A percentile compares a stretch with the other conserved stretches of the same genome.
Conservation (phyloP, 257 asterid species). For the Scutellaria barbata region DNA sequence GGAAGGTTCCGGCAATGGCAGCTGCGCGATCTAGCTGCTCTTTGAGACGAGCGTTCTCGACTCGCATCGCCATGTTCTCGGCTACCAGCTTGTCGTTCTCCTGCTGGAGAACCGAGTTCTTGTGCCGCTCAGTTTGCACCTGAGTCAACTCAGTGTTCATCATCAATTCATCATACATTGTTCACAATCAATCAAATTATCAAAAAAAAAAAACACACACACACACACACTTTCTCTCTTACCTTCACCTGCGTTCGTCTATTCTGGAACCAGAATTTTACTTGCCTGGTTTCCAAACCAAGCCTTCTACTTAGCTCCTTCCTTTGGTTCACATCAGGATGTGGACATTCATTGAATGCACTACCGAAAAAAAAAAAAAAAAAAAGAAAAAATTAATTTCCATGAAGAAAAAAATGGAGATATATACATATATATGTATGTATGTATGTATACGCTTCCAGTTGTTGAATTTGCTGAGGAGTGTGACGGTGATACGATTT, state of each 20-base stretch:
- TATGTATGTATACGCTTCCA: slow-evolving; percentile 58
- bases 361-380: slow-evolving; percentile 31
- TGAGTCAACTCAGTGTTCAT: slow-evolving; percentile 19
- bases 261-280: slow-evolving; percentile 74
- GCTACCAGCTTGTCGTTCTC: slow-evolving; percentile 67
- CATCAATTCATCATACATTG: too few species aligned
- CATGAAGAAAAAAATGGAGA: neutral
- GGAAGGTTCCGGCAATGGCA: slow-evolving; percentile 51
- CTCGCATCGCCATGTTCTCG: slow-evolving; percentile 57
- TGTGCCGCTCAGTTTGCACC: slow-evolving; percentile 68
- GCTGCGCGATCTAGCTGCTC: slow-evolving; percentile 64
- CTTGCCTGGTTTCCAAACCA: slow-evolving; percentile 61
- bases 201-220: neutral
- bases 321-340: slow-evolving; percentile 68
- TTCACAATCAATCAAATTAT: neutral
- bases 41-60: slow-evolving; percentile 59
- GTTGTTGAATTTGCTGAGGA: slow-evolving; percentile 99
- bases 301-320: slow-evolving; percentile 62
- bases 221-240: neutral
- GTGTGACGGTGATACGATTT: slow-evolving; percentile 98
- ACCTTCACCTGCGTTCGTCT: slow-evolving; percentile 76
- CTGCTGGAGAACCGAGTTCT: slow-evolving; percentile 57
- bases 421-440: too few species aligned
- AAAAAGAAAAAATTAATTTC: neutral
- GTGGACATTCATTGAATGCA: slow-evolving; percentile 63